Evolutionary conservation across 306 rosid genomes (phyloP), one percentile per base, ranked within the genome.

Genomic region (Trifolium pratense): DNA sequence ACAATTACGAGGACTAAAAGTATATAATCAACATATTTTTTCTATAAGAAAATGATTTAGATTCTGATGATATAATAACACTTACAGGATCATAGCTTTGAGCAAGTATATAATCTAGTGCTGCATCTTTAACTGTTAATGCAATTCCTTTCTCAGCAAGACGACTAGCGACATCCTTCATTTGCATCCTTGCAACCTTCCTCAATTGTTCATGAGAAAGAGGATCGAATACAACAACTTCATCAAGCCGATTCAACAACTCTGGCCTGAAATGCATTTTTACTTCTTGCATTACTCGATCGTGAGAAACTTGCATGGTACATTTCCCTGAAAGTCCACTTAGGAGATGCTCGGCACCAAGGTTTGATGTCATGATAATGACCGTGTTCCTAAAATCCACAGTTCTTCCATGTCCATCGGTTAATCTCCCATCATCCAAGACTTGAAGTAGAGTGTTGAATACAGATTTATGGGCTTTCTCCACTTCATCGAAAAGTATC

Each of bases 311-410:
- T 88, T 85, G 84, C 93, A 93, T 89, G 0, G 98, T 1, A 63
- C 84, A 85, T 46, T 93, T 89, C 1, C 92, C 98, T 18, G 69
- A 70, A 2, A 93, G 84, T 43, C 98, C 97, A 14, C 79, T 45
- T 7, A 91, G 84, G 75, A 93, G 96, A 75, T 91, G 87, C 23
- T 93, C 93, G 5, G 98, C 93, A 46, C 98, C 98, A 7, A 93
- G 93, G 68, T 93, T 93, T 7, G 97, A 93, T 9, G 98, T 91
- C 98, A 93, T 89, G 59, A 93, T 91, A 1, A 93, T 87, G 43
- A 93, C 96, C 0, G 97, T 89, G 74, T 93, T 93, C 49, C 89
- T 80, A 10, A 93, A 93, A 69, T 93, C 98, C 21, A 93, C 93
- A 0, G 93, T 89, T 0, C 89, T 96, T 52, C 97, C 97, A 74